Percentiles rank a stretch among this genome's conserved stretches.
Evolutionary conservation across 495 filamentous ascomycete genomes (phyloP).

Genomic region (Penicillium roqueforti): DNA sequence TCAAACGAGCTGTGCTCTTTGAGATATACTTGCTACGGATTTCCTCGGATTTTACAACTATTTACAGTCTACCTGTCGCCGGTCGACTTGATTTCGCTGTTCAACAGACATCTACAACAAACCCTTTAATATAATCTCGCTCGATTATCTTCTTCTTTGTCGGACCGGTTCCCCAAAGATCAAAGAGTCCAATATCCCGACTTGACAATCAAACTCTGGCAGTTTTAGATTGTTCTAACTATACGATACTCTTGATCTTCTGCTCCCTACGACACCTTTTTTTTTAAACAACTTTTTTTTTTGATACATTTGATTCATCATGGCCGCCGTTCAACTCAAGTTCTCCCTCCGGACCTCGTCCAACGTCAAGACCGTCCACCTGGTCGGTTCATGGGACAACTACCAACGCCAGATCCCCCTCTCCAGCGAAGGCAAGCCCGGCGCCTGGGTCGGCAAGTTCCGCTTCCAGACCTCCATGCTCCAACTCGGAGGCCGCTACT

Average conservation of each 20-base stretch:
- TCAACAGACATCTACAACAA: conserved; percentile 27
- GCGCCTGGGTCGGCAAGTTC: conserved; percentile 92
- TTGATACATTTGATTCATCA: conserved; percentile 47
- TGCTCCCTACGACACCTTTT: conserved; percentile 22
- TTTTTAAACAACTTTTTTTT: conserved; percentile 20
- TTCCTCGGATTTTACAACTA: conserved; percentile 28
- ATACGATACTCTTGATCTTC: conserved; percentile 16
- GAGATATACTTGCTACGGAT: conserved; percentile 32
- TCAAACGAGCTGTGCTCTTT: conserved; percentile 48
- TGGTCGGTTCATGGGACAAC: conserved; percentile 98
- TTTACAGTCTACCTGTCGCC: conserved; percentile 42
- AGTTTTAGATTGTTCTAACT: conserved; percentile 18
- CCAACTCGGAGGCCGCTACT: conserved; percentile 85
- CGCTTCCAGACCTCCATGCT: conserved; percentile 83
- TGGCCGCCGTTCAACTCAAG: conserved; percentile 79
- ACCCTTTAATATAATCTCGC: conserved; percentile 59
- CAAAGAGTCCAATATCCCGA: conserved; percentile 9
- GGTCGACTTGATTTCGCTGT: conserved; percentile 45
- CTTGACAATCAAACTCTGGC: conserved; percentile 18
- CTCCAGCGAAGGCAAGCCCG: conserved; percentile 81
- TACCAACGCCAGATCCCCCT: conserved; percentile 90
- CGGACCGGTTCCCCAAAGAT: conserved; percentile 25
- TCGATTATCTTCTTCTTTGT: conserved; percentile 38
- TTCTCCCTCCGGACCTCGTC: conserved; percentile 93
- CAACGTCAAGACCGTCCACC: conserved; percentile 95